Base-by-base conservation (phyloP, 192 early-diverging fungal genomes). In the Diversispora epigaea region DNA sequence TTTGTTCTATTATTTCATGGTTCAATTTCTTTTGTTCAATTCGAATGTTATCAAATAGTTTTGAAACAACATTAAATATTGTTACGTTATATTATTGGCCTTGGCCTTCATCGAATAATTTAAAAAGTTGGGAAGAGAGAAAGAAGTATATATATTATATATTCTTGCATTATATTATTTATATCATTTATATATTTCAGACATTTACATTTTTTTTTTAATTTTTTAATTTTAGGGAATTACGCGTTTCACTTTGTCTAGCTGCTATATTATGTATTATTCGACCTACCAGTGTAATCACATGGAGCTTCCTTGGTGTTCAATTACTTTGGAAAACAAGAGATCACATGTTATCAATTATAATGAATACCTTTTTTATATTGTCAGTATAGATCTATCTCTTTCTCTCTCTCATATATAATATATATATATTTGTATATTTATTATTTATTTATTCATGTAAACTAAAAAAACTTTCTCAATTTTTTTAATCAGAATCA, bases 61-160 rank as follows among this genome's bases (percentile, higher is more conserved):
- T 92, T 61, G 97, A 99, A 75, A 91, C 92, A 0, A 79, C 86
- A 0, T 70, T 95, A 11, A 90, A 94, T 0, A 89, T 90, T 12
- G 70, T 89, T 0, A 95, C 92, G 0, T 84, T 98, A 32, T 93
- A 87, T 66, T 90, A 89, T 80, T 99, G 96, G 96, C 97, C 96
- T 9, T 90, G 90, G 82, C 65, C 77, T 19, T 50, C 52, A 40
- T 41, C 64, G 15, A 25, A 64, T 14, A n/a, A 19, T 65, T 39
- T 19, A 43, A 71, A 49, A 21, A 43, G 15, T 17, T 43, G 57
- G 71, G 46, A 62, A 41, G 71, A 62, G 17, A 10, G 45, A 45
- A 19, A 41, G 19, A 73, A 40, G 64, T 68, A 65, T 12, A 55
- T 21, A 15, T 52, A 55, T 6, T 15, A 58, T 39, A 7, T 39